A percentile compares a stretch with the other conserved stretches of the same genome.
Conservation (phyloP, 805 yeast species). For the Candida maris region DNA sequence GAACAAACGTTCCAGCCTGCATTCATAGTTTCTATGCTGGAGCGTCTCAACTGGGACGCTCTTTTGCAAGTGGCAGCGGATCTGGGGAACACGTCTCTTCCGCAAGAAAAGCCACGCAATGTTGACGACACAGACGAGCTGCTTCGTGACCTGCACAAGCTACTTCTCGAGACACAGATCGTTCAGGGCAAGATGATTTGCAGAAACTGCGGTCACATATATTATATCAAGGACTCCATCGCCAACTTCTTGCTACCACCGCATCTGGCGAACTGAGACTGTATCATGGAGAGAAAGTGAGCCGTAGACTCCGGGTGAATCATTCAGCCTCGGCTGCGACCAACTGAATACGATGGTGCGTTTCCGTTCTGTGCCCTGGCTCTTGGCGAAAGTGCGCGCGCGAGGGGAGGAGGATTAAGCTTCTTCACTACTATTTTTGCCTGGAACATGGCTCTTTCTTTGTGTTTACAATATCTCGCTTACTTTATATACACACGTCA, state of each 20-base stretch:
- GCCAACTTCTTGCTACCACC: slow-evolving; percentile 95
- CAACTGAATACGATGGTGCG: no score
- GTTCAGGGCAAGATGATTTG: slow-evolving; percentile 88
- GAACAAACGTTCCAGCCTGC: slow-evolving; percentile 81
- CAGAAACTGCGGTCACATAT: slow-evolving; percentile 78
- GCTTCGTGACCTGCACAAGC: slow-evolving; percentile 68
- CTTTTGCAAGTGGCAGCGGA: slow-evolving; percentile 73
- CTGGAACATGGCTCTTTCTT: no score
- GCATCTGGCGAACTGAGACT: slow-evolving; percentile 56
- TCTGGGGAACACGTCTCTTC: slow-evolving; percentile 60
- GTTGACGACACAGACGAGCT: slow-evolving; percentile 45
- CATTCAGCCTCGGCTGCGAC: no score
- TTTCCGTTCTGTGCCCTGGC: no score
- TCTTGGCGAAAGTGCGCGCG: no score
- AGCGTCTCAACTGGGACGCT: slow-evolving; percentile 87
- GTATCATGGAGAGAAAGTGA: no score
- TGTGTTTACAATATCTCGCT: no score
- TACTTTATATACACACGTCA: no score
- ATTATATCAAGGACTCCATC: slow-evolving; percentile 86
- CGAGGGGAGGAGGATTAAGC: no score
- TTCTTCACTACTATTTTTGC: no score
- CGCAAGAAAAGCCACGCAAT: slow-evolving; percentile 58
- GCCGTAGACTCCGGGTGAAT: no score
- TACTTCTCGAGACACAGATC: slow-evolving; percentile 83
- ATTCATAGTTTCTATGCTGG: slow-evolving; percentile 70